These are phyloP conservation scores for Cyberlindnera mississippiensis DNA, from an alignment of 805 yeast species.

Conservation along the genomic window DNA sequence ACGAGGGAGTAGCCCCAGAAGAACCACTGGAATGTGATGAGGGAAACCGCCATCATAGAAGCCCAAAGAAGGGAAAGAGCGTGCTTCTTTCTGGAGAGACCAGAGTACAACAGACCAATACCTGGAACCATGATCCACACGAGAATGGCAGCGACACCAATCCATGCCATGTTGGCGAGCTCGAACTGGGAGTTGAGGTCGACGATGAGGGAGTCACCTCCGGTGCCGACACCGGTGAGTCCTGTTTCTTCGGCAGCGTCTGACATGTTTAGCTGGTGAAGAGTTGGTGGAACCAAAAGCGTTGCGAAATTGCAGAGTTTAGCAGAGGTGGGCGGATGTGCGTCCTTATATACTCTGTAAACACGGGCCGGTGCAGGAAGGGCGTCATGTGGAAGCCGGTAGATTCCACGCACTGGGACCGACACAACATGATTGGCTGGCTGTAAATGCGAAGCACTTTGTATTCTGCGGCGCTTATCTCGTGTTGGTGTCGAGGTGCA, in stretches of 20 bases:
- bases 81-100: conserved; percentile 90
- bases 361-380: too few relatives aligned
- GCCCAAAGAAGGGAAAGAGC: conserved; percentile 96
- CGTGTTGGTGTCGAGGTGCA: background rate
- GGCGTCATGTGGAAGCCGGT: too few relatives aligned
- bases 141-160: conserved; percentile 68
- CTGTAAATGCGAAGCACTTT: background rate
- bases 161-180: conserved; percentile 81
- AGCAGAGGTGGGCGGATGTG: background rate
- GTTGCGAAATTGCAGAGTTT: too few relatives aligned
- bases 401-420: too few relatives aligned
- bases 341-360: background rate
- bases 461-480: background rate
- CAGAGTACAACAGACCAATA: conserved; percentile 88
- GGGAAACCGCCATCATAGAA: conserved; percentile 79
- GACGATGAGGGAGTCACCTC: conserved; percentile 72
- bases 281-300: too few relatives aligned
- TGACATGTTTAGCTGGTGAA: conserved; percentile 29
- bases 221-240: conserved; percentile 61
- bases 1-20: conserved; percentile 96
- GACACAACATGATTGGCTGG: background rate
- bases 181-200: conserved; percentile 71
- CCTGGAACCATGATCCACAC: conserved; percentile 98
- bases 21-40: conserved; percentile 93
- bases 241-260: conserved; percentile 34